Percentiles rank a stretch among this genome's conserved stretches.
phyloP scores from a whole-genome alignment of 2,329 filamentous ascomycete genomes.

The Epichloe baconii region DNA sequence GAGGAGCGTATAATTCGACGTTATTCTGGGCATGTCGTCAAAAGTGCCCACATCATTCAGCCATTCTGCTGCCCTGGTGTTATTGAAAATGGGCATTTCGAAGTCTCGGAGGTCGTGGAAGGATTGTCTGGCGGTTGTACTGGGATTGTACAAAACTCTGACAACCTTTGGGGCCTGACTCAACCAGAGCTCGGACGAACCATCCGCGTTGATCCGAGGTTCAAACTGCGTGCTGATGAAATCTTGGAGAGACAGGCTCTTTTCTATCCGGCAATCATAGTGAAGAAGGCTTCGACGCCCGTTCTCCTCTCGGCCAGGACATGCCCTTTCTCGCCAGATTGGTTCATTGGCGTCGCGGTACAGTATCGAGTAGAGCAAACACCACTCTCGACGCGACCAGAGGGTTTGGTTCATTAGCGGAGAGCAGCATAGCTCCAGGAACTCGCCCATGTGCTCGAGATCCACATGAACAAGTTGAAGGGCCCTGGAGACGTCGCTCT shows the following conservation, averaged over 20 bases:
- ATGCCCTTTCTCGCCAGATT: neutral
- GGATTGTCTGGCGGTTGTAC: neutral
- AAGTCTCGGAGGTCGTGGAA: neutral
- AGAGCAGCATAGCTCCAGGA: neutral
- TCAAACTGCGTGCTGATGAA: neutral
- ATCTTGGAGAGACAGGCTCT: neutral
- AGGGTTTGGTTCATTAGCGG: neutral
- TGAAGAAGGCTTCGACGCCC: neutral
- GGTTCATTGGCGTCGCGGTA: neutral
- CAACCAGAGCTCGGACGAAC: neutral
- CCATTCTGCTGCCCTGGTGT: too few relatives aligned
- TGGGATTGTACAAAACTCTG: neutral
- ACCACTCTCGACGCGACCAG: neutral
- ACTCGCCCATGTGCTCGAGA: neutral
- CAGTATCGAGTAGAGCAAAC: neutral
- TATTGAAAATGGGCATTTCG: neutral
- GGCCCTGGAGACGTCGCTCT: neutral
- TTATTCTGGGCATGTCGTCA: too few relatives aligned
- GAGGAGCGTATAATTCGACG: too few relatives aligned
- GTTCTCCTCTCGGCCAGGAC: neutral
- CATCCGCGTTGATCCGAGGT: neutral
- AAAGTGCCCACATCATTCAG: too few relatives aligned
- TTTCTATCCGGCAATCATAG: neutral
- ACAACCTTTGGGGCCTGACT: neutral
- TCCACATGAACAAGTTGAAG: neutral